phyloP scores from a whole-genome alignment of 2,329 filamentous ascomycete species.

The Westerdykella aurantiaca region DNA sequence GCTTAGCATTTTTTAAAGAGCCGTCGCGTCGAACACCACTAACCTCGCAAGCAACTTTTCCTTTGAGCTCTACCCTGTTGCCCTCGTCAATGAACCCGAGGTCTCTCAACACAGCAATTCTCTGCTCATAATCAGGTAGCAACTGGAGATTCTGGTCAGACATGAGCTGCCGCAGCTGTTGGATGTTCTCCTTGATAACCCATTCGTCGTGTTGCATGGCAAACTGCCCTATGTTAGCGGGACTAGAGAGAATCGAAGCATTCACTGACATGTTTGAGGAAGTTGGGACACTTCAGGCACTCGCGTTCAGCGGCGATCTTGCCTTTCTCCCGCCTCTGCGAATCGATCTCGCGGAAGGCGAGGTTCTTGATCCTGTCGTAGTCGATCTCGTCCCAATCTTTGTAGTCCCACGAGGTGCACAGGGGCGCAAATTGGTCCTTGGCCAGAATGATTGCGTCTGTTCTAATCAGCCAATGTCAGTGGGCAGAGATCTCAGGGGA shows the following conservation, averaged over 20 bases:
- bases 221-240: slow-evolving; percentile 51
- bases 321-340: slow-evolving; percentile 62
- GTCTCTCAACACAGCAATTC: slow-evolving; percentile 85
- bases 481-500: slow-evolving; percentile 22
- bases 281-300: slow-evolving; percentile 66
- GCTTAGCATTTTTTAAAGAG: slow-evolving; percentile 5
- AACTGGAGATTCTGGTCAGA: slow-evolving; percentile 96
- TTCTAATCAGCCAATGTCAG: slow-evolving; percentile 36
- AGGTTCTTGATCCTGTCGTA: slow-evolving; percentile 78
- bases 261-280: slow-evolving; percentile 78
- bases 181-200: slow-evolving; percentile 91
- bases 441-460: slow-evolving; percentile 53
- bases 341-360: slow-evolving; percentile 70
- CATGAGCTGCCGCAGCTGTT: slow-evolving; percentile 77
- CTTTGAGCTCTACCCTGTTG: slow-evolving; percentile 87
- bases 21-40: slow-evolving; percentile 4
- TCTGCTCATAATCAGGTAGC: slow-evolving; percentile 92
- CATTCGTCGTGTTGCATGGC: slow-evolving; percentile 96
- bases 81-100: slow-evolving; percentile 86
- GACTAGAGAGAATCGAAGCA: not conserved
- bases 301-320: slow-evolving; percentile 57
- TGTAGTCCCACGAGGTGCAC: slow-evolving; percentile 66
- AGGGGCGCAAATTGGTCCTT: slow-evolving; percentile 64
- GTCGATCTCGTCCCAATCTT: slow-evolving; percentile 78
- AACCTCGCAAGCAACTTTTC: slow-evolving; percentile 91